Conservation (phyloP, 495 filamentous ascomycete species). For the Amniculicola lignicola region DNA sequence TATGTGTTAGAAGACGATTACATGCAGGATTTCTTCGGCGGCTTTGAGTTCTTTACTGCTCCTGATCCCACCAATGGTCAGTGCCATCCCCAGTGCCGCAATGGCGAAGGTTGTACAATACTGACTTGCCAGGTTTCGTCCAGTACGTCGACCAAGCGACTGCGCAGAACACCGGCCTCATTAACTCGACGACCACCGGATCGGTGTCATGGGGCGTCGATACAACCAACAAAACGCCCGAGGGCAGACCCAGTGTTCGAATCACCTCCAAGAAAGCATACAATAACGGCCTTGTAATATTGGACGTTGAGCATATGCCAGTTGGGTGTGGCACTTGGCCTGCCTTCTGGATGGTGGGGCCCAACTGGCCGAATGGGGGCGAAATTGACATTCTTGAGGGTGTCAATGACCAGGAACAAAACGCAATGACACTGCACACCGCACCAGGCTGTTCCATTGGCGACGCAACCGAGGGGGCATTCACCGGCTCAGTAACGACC, state of each 20-base stretch:
- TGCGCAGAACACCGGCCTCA: slow-evolving; percentile 33
- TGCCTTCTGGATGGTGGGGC: slow-evolving; percentile 45
- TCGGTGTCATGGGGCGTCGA: slow-evolving; percentile 39
- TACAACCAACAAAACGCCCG: slow-evolving; percentile 31
- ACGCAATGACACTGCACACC: slow-evolving; percentile 41
- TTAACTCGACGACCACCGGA: slow-evolving; percentile 24
- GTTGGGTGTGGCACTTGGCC: slow-evolving; percentile 45
- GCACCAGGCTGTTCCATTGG: slow-evolving; percentile 36
- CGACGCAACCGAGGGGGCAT: slow-evolving; percentile 8
- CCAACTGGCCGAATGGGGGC: slow-evolving; percentile 42
- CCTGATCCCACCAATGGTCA: slow-evolving; percentile 40
- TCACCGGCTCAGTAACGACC: slow-evolving; percentile 29
- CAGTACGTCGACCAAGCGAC: slow-evolving; percentile 36
- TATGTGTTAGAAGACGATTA: slow-evolving; percentile 51
- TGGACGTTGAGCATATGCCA: slow-evolving; percentile 45
- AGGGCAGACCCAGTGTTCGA: slow-evolving; percentile 42
- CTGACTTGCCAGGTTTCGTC: slow-evolving; percentile 35
- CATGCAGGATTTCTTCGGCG: slow-evolving; percentile 50
- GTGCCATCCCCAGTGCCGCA: too few species aligned
- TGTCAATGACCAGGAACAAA: slow-evolving; percentile 35
- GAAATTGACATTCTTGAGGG: slow-evolving; percentile 45
- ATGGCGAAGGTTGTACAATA: not conserved
- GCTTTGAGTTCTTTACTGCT: slow-evolving; percentile 50
- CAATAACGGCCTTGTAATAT: slow-evolving; percentile 38
- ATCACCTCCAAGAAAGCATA: slow-evolving; percentile 42